phyloP scores from a whole-genome alignment of 371 early-diverging fungal species.

The Lichtheimia hyalospora region DNA sequence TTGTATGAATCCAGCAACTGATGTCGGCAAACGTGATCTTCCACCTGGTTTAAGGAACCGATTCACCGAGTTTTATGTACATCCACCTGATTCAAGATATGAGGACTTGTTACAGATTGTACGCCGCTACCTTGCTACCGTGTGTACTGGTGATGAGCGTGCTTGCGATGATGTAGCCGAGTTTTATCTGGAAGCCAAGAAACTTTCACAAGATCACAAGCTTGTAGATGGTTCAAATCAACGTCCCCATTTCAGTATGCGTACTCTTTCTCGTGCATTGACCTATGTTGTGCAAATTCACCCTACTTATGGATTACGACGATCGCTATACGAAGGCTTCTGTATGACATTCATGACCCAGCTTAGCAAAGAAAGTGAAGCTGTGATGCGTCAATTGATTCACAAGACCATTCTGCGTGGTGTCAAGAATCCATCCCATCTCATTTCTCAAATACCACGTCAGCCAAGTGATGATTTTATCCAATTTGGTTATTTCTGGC shows the following conservation, averaged over 20 bases:
- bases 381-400: conserved; percentile 60
- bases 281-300: conserved; percentile 78
- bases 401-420: conserved; percentile 63
- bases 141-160: conserved; percentile 63
- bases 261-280: conserved; percentile 92
- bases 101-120: conserved; percentile 88
- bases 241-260: conserved; percentile 90
- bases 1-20: conserved; percentile 99
- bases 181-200: conserved; percentile 85
- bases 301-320: conserved; percentile 72
- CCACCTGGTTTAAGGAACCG: conserved; percentile 90
- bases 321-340: conserved; percentile 91
- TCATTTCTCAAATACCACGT: conserved; percentile 68
- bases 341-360: conserved; percentile 96
- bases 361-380: conserved; percentile 75
- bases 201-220: conserved; percentile 65
- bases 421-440: conserved; percentile 59
- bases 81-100: conserved; percentile 82
- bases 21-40: conserved; percentile 97
- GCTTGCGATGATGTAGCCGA: conserved; percentile 76
- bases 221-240: conserved; percentile 92
- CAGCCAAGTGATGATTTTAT: conserved; percentile 66
- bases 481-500: conserved; percentile 87
- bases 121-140: conserved; percentile 66
- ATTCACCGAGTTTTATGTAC: conserved; percentile 95